Base-by-base conservation (phyloP, 192 early-diverging fungal genomes). In the Funneliformis mosseae region DNA sequence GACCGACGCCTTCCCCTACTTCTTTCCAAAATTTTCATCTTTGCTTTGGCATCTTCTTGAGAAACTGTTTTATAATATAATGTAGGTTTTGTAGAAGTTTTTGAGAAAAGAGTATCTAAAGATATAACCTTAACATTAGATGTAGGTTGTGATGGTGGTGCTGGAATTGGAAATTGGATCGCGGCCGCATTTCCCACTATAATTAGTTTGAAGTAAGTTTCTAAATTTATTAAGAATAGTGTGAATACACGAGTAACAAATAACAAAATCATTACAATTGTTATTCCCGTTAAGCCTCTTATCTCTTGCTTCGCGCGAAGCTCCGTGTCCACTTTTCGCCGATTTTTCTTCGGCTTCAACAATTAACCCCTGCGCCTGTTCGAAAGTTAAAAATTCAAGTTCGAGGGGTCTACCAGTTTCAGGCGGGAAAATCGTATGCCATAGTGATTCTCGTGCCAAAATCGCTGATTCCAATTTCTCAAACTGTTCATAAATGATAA, bases 1-100 rank as follows among this genome's bases (percentile, higher is more conserved):
- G 64, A 33, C 64, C 64, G 25, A 67, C 33, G 25, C 28, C 39
- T 41, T 76, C 74, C 42, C 46, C 76, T 77, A 23, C 50, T 77
- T 61, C 42, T 77, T 45, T 48, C 76, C 76, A 64, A 64, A 41
- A 39, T 64, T 63, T 39, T 59, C 60, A 77, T 64, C 33, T 39
- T 62, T 16, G 62, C 61, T 43, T 77, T 38, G 9, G 76, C 76
- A 38, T 61, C 76, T 41, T 77, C 76, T 23, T 48, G 76, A 23
- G 76, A 33, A 12, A 77, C 55, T 63, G 38, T 7, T 64, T 77
- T 77, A 38, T 63, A 77, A 66, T 63, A 77, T 77, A 77, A 42
- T 14, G 38, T 21, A 43, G 76, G 76, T 18, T 25, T 77, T 23
- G 76, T 23, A 39, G 59, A 63, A 16, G 76, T 77, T 28, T 63